Evolutionary conservation across 2,329 filamentous ascomycete genomes (phyloP), one percentile per base, ranked within the genome.

Genomic region (Coniochaeta prunicola): DNA sequence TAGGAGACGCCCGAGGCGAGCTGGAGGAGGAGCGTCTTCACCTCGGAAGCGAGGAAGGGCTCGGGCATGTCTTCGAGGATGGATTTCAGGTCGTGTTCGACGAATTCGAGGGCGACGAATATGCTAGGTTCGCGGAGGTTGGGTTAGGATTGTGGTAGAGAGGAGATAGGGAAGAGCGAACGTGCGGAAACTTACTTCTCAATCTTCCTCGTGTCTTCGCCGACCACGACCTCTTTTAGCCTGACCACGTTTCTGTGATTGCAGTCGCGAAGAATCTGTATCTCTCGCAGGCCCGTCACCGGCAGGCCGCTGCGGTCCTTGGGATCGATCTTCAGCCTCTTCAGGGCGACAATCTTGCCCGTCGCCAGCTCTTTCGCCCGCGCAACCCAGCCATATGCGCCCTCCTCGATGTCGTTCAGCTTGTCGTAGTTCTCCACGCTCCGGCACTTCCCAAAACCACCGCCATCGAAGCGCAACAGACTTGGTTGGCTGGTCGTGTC

Each of bases 381-480:
- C 58, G 92, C 92, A 4, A 99, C 94, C 83, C 88, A 93, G 53
- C 94, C 94, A 73, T 99, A 99, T 9, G 92, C 92, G 36, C 94
- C 94, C 76, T 99, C 94, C 73, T 97, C 94, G 67, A 99, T 99
- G 70, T 94, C 90, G 73, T 99, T 99, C 59, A 99, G 80, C 65
- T 90, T 89, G 68, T 97, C 90, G 75, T 92, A 99, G 69, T 91
- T 88, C 68, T 93, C 89, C 28, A 96, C 88, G 70, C 90, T 90
- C 61, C 89, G 82, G 68, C 88, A 89, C 59, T 76, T 79, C 56
- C 84, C 81, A 85, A 92, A 96, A 64, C 77, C 73, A 10, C 83
- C 82, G 15, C 80, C 78, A 10, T 88, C 82, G 68, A 96, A 92
- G 12, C 89, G 85, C 45, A 97, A 74, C 2, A 96, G 77, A 63